phyloP scores from a whole-genome alignment of 441 rosid genomes.

The Rhodomyrtus psidioides region DNA sequence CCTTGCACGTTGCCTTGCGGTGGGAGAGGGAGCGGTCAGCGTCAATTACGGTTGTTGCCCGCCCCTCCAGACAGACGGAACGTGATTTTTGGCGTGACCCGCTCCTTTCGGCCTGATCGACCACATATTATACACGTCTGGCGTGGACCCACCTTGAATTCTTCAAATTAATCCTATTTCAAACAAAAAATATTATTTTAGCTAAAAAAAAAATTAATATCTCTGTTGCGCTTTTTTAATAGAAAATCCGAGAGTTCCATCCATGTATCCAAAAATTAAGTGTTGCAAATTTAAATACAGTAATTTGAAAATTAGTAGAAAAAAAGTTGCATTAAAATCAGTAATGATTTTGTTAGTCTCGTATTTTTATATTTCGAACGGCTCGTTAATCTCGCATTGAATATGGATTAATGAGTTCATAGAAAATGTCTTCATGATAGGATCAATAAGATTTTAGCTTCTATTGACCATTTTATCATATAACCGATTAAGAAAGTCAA shows the following conservation, averaged over 20 bases:
- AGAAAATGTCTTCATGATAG: neutral
- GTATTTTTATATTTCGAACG: no score
- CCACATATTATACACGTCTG: neutral
- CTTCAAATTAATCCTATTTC: neutral
- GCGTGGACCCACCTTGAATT: neutral
- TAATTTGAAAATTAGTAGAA: no score
- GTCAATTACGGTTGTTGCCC: neutral
- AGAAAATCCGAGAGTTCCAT: neutral
- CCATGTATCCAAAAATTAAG: no score
- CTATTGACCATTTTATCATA: neutral
- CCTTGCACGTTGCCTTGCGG: neutral
- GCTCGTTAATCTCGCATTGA: neutral
- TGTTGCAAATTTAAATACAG: neutral
- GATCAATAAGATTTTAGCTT: neutral
- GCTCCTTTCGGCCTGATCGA: neutral
- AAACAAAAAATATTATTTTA: no score
- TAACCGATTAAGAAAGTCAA: rapidly evolving
- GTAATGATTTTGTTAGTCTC: neutral
- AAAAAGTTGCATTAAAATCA: no score
- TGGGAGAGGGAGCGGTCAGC: neutral
- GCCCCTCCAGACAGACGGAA: neutral
- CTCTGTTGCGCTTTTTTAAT: neutral
- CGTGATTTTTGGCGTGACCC: neutral
- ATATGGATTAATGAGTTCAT: neutral
- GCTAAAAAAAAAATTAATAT: no score